Evolutionary conservation across 805 yeast species (phyloP).

Genomic region (Nakazawaea pomicola): DNA sequence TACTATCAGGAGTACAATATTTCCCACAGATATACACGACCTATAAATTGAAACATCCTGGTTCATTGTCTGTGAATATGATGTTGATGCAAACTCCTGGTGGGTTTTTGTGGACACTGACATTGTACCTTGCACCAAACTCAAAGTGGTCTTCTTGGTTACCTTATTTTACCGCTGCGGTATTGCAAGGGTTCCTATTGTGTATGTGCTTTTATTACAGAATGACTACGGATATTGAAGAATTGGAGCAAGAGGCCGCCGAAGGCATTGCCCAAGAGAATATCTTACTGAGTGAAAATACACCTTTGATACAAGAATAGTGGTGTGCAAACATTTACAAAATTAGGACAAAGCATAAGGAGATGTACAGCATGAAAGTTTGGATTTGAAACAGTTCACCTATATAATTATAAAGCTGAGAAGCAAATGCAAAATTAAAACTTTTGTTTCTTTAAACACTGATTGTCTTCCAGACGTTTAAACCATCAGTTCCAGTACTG

Average conservation of each 20-base stretch:
- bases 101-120: slow-evolving; percentile 75
- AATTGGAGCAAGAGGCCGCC: slow-evolving; percentile 20
- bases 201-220: slow-evolving; percentile 55
- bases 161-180: slow-evolving; percentile 70
- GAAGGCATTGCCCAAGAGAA: slow-evolving; percentile 16
- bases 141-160: slow-evolving; percentile 86
- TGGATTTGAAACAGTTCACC: no score
- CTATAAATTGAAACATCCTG: slow-evolving; percentile 63
- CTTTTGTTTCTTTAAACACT: slow-evolving; percentile 51
- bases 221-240: slow-evolving; percentile 16
- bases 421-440: not conserved
- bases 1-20: slow-evolving; percentile 64
- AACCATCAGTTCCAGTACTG: slow-evolving; percentile 93
- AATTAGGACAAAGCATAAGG: no score
- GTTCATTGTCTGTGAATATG: slow-evolving; percentile 74
- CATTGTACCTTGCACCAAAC: slow-evolving; percentile 65
- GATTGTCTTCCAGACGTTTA: slow-evolving; percentile 94
- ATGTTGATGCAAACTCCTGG: slow-evolving; percentile 90
- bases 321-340: no score
- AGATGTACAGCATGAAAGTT: no score
- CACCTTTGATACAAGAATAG: slow-evolving; percentile 3
- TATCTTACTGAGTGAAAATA: slow-evolving; percentile 1
- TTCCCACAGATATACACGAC: slow-evolving; percentile 79
- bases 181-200: slow-evolving; percentile 57
- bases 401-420: not conserved